Evolutionary conservation across 352 stramenopile genomes (phyloP), one percentile per base, ranked within the genome.

Genomic region (Phytophthora citricola): DNA sequence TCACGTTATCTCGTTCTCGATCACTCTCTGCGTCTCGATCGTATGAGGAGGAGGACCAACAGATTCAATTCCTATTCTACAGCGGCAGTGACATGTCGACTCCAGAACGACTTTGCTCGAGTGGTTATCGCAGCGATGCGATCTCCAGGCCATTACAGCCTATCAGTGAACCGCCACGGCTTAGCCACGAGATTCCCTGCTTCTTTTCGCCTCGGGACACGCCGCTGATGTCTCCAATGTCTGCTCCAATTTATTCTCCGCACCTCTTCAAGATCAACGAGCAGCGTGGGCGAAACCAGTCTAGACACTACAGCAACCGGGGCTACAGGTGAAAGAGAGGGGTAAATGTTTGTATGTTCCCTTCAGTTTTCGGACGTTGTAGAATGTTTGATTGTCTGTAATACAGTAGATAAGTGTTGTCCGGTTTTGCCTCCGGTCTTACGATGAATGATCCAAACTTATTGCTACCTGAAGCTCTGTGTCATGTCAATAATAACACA

Each of bases 61-160:
- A 57, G 10, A 61, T 77, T 31, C 61, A 83, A 27, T 79, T 83
- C 59, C 69, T 83, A 48, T 83, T 81, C 45, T 83, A 81, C 63
- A 74, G 75, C 22, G 75, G 75, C 5, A 76, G 49, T 27, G 75
- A 83, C 41, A 52, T 59, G 12, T 62, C 60, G 6, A 83, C 69
- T 5, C 59, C 59, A 31, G 55, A 38, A 20, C 34, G 27, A 24
- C 11, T 62, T 7, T 58, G 46, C 5, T 14, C 22, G 8, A 67
- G 31, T 31, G 65, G 72, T 24, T 69, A 67, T 32, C 60, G 64
- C 1, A 72, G 46, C 17, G 62, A 69, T 34, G 48, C 58, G 38
- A 73, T 70, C 46, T 73, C 64, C 17, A 66, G 47, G 22, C 38
- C 63, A 4, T 32, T 20, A 4, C 20, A 69, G 12, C 66, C 47